Percentiles rank a stretch among this genome's conserved stretches.
Conservation (phyloP, 2,329 filamentous ascomycete species). For the Fusarium brachygibbosum region DNA sequence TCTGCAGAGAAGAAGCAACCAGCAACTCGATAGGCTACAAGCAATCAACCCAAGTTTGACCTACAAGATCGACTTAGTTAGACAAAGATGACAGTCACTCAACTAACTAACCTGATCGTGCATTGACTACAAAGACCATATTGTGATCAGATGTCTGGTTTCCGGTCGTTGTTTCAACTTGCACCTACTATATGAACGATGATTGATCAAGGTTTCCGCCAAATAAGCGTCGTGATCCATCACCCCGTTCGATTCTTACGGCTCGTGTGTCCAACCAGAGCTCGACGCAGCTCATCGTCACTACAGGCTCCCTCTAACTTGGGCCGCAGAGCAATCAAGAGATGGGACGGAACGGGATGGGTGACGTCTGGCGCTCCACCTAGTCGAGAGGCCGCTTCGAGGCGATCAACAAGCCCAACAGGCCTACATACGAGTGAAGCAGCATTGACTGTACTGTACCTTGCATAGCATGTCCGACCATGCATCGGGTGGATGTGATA, state of each 20-base stretch:
- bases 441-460: constrained; percentile 48
- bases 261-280: constrained; percentile 39
- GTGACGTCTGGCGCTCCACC: constrained; percentile 46
- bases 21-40: constrained; percentile 10
- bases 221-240: constrained; percentile 30
- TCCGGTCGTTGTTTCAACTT: constrained; percentile 38
- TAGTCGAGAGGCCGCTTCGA: constrained; percentile 37
- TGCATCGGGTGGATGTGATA: constrained; percentile 49
- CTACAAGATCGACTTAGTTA: constrained; percentile 11
- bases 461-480: constrained; percentile 46
- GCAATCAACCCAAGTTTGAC: constrained; percentile 16
- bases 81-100: constrained; percentile 19
- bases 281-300: constrained; percentile 28
- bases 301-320: constrained; percentile 39
- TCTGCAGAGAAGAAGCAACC: constrained; percentile 15
- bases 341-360: constrained; percentile 26
- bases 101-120: constrained; percentile 20
- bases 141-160: constrained; percentile 32
- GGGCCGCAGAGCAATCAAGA: constrained; percentile 24
- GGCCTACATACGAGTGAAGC: constrained; percentile 23
- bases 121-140: constrained; percentile 10
- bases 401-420: constrained; percentile 35
- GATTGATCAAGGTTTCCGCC: constrained; percentile 27
- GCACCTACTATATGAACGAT: constrained; percentile 14
- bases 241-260: constrained; percentile 11